A percentile compares a stretch with the other conserved stretches of the same genome.
Evolutionary conservation across 495 filamentous ascomycete genomes (phyloP).

Genomic region (Lichenothelia convexa): DNA sequence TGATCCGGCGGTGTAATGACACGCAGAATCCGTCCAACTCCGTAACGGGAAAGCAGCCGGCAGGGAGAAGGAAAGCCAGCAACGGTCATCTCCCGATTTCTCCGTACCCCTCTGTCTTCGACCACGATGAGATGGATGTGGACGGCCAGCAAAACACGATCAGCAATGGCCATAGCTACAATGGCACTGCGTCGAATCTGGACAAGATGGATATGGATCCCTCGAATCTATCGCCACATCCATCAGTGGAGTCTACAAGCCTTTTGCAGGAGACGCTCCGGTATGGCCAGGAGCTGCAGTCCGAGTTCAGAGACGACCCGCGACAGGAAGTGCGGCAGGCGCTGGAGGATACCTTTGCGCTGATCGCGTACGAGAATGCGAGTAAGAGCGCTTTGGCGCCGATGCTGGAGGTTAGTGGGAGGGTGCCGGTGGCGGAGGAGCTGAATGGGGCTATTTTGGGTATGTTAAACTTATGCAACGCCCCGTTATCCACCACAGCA

Average conservation of each 20-base stretch:
- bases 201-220: slow-evolving; percentile 37
- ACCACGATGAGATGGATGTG: slow-evolving; percentile 67
- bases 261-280: slow-evolving; percentile 50
- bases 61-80: background rate
- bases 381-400: slow-evolving; percentile 54
- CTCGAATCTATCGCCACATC: slow-evolving; percentile 20
- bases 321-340: slow-evolving; percentile 49
- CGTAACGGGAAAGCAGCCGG: slow-evolving; percentile 1
- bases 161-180: slow-evolving; percentile 12
- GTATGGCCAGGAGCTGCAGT: slow-evolving; percentile 64
- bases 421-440: slow-evolving; percentile 77
- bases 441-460: slow-evolving; percentile 86
- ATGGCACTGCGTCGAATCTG: slow-evolving; percentile 24
- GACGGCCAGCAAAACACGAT: slow-evolving; percentile 36
- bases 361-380: slow-evolving; percentile 76
- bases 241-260: slow-evolving; percentile 11
- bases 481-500: slow-evolving; percentile 1
- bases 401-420: slow-evolving; percentile 55
- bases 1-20: slow-evolving; percentile 72
- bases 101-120: slow-evolving; percentile 16
- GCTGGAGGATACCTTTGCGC: slow-evolving; percentile 69
- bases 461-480: too few species aligned
- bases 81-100: background rate
- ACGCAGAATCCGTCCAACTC: slow-evolving; percentile 22
- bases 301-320: slow-evolving; percentile 55